Conservation (phyloP, 2,329 filamentous ascomycete genomes). For the Colletotrichum sp. region DNA sequence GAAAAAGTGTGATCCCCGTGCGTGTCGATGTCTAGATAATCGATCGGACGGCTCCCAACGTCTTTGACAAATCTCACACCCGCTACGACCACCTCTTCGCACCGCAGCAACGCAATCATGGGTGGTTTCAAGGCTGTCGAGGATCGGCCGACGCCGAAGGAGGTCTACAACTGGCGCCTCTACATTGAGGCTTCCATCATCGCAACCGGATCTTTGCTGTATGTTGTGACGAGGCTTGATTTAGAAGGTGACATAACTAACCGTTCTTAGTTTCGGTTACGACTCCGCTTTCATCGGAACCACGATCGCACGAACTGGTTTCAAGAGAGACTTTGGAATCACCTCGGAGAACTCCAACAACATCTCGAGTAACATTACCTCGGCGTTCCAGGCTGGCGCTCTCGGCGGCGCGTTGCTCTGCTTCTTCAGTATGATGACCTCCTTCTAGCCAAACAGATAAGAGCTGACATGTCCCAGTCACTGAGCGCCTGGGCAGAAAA, state of each 20-base stretch:
- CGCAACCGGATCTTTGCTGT: conserved; percentile 50
- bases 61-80: background rate
- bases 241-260: background rate
- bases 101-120: conserved; percentile 26
- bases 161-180: conserved; percentile 59
- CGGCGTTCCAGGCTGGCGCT: conserved; percentile 53
- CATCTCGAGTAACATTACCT: conserved; percentile 50
- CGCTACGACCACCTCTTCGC: background rate
- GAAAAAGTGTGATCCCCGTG: background rate
- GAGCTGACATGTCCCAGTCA: conserved; percentile 29
- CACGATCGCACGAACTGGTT: conserved; percentile 54
- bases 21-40: background rate
- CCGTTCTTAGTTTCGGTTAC: conserved; percentile 49
- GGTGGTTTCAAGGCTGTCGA: conserved; percentile 52
- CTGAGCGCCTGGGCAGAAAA: conserved; percentile 53
- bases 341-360: conserved; percentile 29
- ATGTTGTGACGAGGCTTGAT: background rate
- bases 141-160: conserved; percentile 60
- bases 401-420: conserved; percentile 58
- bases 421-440: conserved; percentile 35
- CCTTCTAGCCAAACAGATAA: background rate
- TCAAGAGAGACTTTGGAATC: conserved; percentile 46
- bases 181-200: conserved; percentile 53
- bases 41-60: background rate
- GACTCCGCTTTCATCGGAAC: conserved; percentile 60